phyloP scores from a whole-genome alignment of 2,329 filamentous ascomycete genomes.

The Tympanopsis confertula region DNA sequence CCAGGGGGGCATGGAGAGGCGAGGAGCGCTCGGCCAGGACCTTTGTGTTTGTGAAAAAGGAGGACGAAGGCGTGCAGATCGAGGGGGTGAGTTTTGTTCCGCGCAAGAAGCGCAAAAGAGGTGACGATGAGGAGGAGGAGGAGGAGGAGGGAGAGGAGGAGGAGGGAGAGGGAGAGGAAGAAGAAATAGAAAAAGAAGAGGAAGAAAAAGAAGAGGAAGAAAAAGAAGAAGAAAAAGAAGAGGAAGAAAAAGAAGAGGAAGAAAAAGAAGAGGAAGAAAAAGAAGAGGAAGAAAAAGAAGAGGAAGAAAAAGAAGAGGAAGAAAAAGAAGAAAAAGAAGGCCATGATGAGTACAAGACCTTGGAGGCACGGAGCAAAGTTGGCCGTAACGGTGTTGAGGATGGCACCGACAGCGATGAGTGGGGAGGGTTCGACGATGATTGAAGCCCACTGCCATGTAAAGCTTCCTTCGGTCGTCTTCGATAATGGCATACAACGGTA shows the following conservation, averaged over 20 bases:
- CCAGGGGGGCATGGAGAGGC: conserved; percentile 32
- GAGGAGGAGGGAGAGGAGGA: conserved; percentile 9
- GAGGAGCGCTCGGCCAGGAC: conserved; percentile 42
- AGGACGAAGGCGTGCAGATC: conserved; percentile 23
- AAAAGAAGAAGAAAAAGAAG: conserved; percentile 15
- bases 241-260: conserved; percentile 7
- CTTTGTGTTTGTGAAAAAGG: conserved; percentile 51
- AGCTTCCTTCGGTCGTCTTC: no score
- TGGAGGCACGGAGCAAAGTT: no score
- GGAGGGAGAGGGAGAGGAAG: conserved; percentile 13
- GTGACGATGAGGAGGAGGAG: conserved; percentile 10
- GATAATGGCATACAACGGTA: no score
- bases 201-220: conserved; percentile 13
- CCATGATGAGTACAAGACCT: conserved; percentile 4
- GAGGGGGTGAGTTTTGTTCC: not conserved
- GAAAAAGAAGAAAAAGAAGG: conserved; percentile 5
- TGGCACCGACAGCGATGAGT: no score
- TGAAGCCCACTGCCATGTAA: no score
- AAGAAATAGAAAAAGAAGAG: conserved; percentile 18
- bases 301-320: conserved; percentile 4
- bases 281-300: conserved; percentile 3
- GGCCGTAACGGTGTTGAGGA: no score
- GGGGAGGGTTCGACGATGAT: no score
- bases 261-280: conserved; percentile 4
- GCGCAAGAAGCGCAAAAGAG: conserved; percentile 16